Evolutionary conservation across 169 alveolate genomes (phyloP), one percentile per base, ranked within the genome.

Genomic region (Eimeria sp.): DNA sequence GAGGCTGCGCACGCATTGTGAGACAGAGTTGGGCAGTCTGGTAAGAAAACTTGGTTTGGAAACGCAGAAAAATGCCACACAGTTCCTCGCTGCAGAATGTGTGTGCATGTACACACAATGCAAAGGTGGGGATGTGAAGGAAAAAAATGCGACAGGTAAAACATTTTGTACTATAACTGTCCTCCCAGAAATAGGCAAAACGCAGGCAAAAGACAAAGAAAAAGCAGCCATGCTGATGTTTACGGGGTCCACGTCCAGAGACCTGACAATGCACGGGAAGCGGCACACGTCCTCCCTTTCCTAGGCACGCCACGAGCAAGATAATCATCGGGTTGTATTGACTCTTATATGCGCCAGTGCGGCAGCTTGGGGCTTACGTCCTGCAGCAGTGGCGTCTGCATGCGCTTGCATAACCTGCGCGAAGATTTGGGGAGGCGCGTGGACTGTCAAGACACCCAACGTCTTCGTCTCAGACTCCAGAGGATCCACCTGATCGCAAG

Each of bases 361-460:
- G 43, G 33, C 37, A 30, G 58, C 58, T 52, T 71, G 33, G 54
- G 87, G 62, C 88, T 72, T 52, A 72, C 95, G 85, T 49, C 95
- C 76, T n/a, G 87, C 60, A 37, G 87, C 95, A 40, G 49, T 89
- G 58, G 95, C 95, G 37, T 72, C 95, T n/a, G 95, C 95, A 77
- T 91, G 89, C 74, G 91, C 96, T 80, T 78, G 78, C n/a, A 85
- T 56, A 27, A 93, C 68, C 46, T 83, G 94, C 49, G 71, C 94
- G 20, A 93, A 93, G 68, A 93, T 46, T 13, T 58, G 66, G 23
- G 96, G 96, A 20, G 96, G 96, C 37, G 71, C 49, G 30, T 83
- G 94, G 78, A 93, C 58, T 52, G 64, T 83, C 89, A 93, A 23
- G 58, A 93, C 96, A 40, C 96, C 96, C 68, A 93, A 49, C 16